Evolutionary conservation across 345 rosid species (phyloP).

Genomic region (Eucalyptus sp.): DNA sequence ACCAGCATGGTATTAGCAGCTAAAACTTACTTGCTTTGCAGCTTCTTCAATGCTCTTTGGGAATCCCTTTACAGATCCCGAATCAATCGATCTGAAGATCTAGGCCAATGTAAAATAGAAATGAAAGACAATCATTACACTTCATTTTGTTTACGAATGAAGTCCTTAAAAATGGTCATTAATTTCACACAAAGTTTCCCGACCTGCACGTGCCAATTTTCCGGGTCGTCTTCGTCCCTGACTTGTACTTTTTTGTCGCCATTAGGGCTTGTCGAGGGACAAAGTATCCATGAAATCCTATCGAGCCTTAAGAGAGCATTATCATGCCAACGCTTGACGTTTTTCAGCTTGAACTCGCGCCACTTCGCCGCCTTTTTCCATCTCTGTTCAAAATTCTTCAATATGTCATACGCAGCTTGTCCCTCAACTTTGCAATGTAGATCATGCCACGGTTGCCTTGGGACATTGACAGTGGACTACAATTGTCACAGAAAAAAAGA

Average conservation of each 20-base stretch:
- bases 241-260: constrained; percentile 22
- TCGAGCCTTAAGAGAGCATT: constrained; percentile 48
- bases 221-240: constrained; percentile 33
- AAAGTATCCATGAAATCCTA: constrained; percentile 40
- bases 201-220: constrained; percentile 69
- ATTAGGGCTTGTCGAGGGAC: constrained; percentile 30
- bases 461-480: constrained; percentile 28
- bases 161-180: neutral
- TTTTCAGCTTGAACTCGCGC: constrained; percentile 40
- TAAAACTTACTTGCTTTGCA: constrained; percentile 28
- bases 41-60: constrained; percentile 42
- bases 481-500: neutral
- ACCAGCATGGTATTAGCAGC: neutral
- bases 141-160: neutral
- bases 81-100: constrained; percentile 71
- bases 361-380: constrained; percentile 48
- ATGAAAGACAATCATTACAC: neutral
- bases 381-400: constrained; percentile 58
- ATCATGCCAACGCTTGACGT: constrained; percentile 33
- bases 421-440: constrained; percentile 68
- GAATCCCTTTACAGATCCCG: constrained; percentile 65
- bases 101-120: neutral
- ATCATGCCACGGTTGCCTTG: constrained; percentile 89
- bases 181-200: neutral
- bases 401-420: constrained; percentile 61